Evolutionary conservation across 176 grass and related monocot species (phyloP).

Genomic region (Melocanna baccifera): DNA sequence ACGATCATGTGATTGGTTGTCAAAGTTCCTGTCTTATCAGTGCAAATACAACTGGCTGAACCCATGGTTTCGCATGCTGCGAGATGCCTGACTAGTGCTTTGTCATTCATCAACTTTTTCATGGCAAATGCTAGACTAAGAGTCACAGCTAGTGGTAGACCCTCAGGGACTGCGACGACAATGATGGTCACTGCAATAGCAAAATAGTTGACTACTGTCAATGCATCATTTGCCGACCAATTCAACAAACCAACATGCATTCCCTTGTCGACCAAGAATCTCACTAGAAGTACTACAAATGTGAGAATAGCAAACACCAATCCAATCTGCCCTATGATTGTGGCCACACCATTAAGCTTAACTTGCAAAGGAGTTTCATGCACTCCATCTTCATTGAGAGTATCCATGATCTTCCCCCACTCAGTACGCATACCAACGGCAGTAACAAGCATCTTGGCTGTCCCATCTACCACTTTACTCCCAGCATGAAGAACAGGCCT

Average conservation of each 20-base stretch:
- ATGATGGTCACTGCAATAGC: slow-evolving; percentile 80
- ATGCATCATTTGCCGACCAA: slow-evolving; percentile 68
- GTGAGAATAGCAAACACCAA: slow-evolving; percentile 70
- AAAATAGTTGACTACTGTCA: slow-evolving; percentile 63
- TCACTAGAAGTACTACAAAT: slow-evolving; percentile 58
- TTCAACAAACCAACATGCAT: slow-evolving; percentile 45
- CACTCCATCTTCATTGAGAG: slow-evolving; percentile 60
- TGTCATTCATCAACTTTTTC: slow-evolving; percentile 89
- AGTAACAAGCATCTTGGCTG: slow-evolving; percentile 77
- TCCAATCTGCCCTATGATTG: slow-evolving; percentile 81
- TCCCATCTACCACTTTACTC: slow-evolving; percentile 79
- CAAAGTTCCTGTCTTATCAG: slow-evolving; percentile 92
- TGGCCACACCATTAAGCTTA: slow-evolving; percentile 85
- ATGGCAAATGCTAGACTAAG: slow-evolving; percentile 97
- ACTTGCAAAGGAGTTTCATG: slow-evolving; percentile 93
- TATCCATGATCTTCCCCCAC: slow-evolving; percentile 84
- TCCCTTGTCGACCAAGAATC: slow-evolving; percentile 61
- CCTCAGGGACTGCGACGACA: slow-evolving; percentile 88
- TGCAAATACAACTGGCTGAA: slow-evolving; percentile 85
- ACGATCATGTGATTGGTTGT: slow-evolving; percentile 95
- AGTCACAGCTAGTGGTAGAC: slow-evolving; percentile 83
- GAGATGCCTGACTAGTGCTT: slow-evolving; percentile 80
- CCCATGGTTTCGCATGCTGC: slow-evolving; percentile 97
- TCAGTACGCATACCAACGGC: slow-evolving; percentile 76
- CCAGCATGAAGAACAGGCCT: slow-evolving; percentile 77